Conservation (phyloP, 73 alveolate genomes). For the Breviolum minutum region DNA sequence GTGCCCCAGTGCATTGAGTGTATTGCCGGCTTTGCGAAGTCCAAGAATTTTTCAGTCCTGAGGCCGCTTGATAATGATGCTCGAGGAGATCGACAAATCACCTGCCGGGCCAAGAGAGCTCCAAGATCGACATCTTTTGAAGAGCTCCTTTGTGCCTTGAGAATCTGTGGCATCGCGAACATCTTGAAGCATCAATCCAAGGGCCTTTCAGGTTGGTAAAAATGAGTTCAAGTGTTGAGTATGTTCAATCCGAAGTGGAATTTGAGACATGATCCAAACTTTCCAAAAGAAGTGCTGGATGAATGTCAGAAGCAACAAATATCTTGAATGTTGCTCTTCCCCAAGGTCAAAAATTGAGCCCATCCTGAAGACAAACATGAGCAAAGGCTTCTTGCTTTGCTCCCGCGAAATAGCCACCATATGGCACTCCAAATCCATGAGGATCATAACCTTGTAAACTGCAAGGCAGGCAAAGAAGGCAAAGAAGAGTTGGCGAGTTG, state of each 20-base stretch:
- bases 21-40: too few species aligned
- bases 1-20: too few species aligned
- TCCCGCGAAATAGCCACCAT: constrained; percentile 86
- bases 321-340: too few species aligned
- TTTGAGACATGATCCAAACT: not conserved
- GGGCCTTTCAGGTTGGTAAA: constrained; percentile 5
- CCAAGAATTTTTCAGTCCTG: not conserved
- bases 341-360: not conserved
- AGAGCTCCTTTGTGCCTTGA: constrained; percentile 19
- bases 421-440: constrained; percentile 88
- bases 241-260: too few species aligned
- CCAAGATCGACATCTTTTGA: not conserved
- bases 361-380: constrained; percentile 70
- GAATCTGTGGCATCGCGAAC: constrained; percentile 76
- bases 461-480: not conserved
- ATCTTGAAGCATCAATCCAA: constrained; percentile 78
- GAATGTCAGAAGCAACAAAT: not conserved
- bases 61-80: constrained; percentile 39
- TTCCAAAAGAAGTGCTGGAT: not conserved
- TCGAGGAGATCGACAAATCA: constrained; percentile 45
- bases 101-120: not conserved
- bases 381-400: constrained; percentile 92
- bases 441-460: constrained; percentile 64
- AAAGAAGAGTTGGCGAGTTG: not conserved
- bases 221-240: not conserved